Evolutionary conservation across 1,284 basidiomycete genomes (phyloP), one percentile per base, ranked within the genome.

Genomic region (Papiliotrema nemorosa): DNA sequence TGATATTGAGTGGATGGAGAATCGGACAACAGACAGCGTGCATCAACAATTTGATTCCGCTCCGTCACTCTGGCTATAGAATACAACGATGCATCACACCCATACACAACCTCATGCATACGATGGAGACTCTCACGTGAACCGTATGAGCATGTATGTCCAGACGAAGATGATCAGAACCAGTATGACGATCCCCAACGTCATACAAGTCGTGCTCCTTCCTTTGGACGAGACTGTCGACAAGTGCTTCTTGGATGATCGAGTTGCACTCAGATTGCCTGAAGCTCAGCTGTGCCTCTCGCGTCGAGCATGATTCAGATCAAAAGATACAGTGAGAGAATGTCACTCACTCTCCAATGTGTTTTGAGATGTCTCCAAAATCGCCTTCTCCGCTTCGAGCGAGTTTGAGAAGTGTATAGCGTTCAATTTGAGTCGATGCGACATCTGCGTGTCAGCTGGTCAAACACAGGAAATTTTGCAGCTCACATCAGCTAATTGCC

Each of bases 131-230:
- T 9, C 20, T 58, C 55, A 75, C 2, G 73, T 73, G 51, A 76
- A 70, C 10, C 73, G 65, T 44, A 76, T 76, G 39, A 76, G 62
- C 58, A 75, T 59, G 54, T 73, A 74, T 9, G 73, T 76, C 75
- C 75, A 76, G 14, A 74, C 52, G 53, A 73, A 76, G 25, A 70
- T 53, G 20, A 76, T 48, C 29, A 73, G 53, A 6, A 76, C 75
- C 1, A 69, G 50, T 3, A 71, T 20, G 22, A 73, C 60, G 4
- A 72, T 59, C 1, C 68, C 68, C 1, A 76, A 46, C 5, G 69
- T 73, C 57, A 76, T 55, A 57, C 73, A 76, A 4, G 75, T 76
- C 39, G 74, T 76, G 5, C 69, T 60, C 37, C 71, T 53, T 3
- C 69, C 60, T 52, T 69, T 73, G 25, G 53, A 58, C n/a, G 69